Evolutionary conservation across 805 yeast genomes (phyloP), one percentile per base, ranked within the genome.

Genomic region (Spathaspora girioi): DNA sequence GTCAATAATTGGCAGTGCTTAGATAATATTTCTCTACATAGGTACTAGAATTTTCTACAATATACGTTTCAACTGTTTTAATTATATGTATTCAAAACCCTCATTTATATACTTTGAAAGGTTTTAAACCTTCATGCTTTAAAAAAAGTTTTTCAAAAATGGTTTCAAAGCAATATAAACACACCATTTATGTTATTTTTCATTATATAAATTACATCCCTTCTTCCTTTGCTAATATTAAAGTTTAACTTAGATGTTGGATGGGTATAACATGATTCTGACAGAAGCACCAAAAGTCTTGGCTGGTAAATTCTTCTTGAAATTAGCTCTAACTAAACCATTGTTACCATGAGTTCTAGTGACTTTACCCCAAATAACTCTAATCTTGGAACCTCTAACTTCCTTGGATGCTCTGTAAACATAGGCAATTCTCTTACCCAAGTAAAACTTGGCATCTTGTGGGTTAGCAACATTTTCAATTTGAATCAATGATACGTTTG

Each of bases 301-400:
- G 68, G 99, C 92, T 79, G 99, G 99, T 75, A 94, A 87, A 92
- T 94, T 94, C 80, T 88, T 84, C 83, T 89, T 92, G 96, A 94
- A 94, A 81, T 86, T 89, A 72, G 99, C 98, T 83, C 99, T 93
- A 68, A 94, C 97, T 66, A 89, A 82, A 82, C 99, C 99, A 70
- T 86, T 81, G 92, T 84, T 89, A 79, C 99, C 99, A 87, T 94
- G 99, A 67, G 97, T 82, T 87, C 98, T 92, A 81, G 96, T 82
- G 67, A 94, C 84, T 84, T 93, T 93, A 79, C 99, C 99, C 99
- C 99, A 94, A 83, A 94, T 91, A 72, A 94, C 97, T 84, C 98
- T 90, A 83, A 93, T 89, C 85, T 94, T 93, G 69, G 98, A 81
- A 78, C 98, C 98, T 87, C 96, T 89, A 75, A 92, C 79, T 82